A percentile compares a stretch with the other conserved stretches of the same genome.
These are phyloP conservation scores for Aureobasidium sp. DNA, from an alignment of 2,329 filamentous ascomycete species.

Conservation along the genomic window DNA sequence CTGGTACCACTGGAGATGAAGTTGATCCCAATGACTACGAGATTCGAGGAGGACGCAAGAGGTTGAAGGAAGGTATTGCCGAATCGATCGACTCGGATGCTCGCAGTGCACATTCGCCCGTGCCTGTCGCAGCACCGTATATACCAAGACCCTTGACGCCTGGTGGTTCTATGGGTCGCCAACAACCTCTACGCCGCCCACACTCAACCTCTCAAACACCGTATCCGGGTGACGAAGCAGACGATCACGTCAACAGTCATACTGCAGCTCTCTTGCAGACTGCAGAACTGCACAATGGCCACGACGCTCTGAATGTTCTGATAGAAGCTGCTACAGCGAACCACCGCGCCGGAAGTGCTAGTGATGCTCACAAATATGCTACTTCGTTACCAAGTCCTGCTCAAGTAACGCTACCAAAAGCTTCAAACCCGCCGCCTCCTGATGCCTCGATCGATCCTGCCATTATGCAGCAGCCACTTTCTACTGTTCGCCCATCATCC, in stretches of 20 bases:
- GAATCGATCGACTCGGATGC: slow-evolving; percentile 24
- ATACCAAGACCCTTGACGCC: slow-evolving; percentile 52
- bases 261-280: slow-evolving; percentile 54
- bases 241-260: slow-evolving; percentile 52
- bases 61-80: slow-evolving; percentile 45
- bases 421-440: not conserved
- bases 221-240: slow-evolving; percentile 40
- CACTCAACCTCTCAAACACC: slow-evolving; percentile 22
- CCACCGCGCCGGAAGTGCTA: slow-evolving; percentile 40
- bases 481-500: slow-evolving; percentile 15
- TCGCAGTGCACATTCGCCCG: not conserved
- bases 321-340: slow-evolving; percentile 67
- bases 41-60: slow-evolving; percentile 66
- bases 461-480: slow-evolving; percentile 13
- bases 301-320: slow-evolving; percentile 84
- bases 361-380: not conserved
- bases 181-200: slow-evolving; percentile 60
- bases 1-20: slow-evolving; percentile 37
- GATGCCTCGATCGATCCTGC: slow-evolving; percentile 21
- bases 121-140: not conserved
- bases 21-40: slow-evolving; percentile 54
- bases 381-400: slow-evolving; percentile 5
- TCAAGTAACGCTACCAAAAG: slow-evolving; percentile 1
- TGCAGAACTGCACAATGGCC: slow-evolving; percentile 75
- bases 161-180: slow-evolving; percentile 58